These are phyloP conservation scores for Sordariomycetes sp. DNA, from an alignment of 2,329 filamentous ascomycete species.

Conservation along the genomic window DNA sequence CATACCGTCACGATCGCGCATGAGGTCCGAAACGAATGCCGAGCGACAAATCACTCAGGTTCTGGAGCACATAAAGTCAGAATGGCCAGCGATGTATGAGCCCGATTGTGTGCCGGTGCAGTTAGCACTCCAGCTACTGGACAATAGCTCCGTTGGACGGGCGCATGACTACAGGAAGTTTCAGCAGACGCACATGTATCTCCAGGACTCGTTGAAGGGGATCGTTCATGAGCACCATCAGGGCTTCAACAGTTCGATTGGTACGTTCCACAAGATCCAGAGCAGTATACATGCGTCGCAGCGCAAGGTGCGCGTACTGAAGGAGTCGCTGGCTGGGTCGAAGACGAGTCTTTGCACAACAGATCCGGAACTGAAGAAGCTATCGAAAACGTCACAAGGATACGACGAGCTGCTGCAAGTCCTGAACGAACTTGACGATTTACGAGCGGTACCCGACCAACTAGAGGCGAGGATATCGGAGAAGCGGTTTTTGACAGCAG, in stretches of 20 bases:
- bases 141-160: constrained; percentile 84
- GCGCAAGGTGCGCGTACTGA: constrained; percentile 70
- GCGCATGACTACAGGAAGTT: constrained; percentile 85
- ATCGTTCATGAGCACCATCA: constrained; percentile 99
- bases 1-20: constrained; percentile 24
- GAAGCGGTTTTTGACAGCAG: constrained; percentile 87
- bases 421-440: constrained; percentile 75
- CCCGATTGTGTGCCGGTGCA: constrained; percentile 88
- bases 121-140: constrained; percentile 88
- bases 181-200: constrained; percentile 69
- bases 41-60: constrained; percentile 53
- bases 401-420: constrained; percentile 86
- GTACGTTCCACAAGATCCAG: constrained; percentile 98
- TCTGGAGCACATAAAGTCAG: constrained; percentile 72
- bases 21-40: constrained; percentile 32
- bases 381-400: constrained; percentile 78
- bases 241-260: constrained; percentile 97
- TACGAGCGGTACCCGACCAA: constrained; percentile 83
- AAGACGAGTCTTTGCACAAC: constrained; percentile 76
- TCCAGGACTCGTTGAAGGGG: constrained; percentile 86
- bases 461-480: constrained; percentile 92
- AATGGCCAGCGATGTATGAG: constrained; percentile 89
- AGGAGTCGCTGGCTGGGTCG: constrained; percentile 71
- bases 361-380: constrained; percentile 82
- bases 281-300: constrained; percentile 85